A percentile compares a stretch with the other conserved stretches of the same genome.
Conservation (phyloP, 2,329 filamentous ascomycete genomes). For the Exophiala lecanii-corni region DNA sequence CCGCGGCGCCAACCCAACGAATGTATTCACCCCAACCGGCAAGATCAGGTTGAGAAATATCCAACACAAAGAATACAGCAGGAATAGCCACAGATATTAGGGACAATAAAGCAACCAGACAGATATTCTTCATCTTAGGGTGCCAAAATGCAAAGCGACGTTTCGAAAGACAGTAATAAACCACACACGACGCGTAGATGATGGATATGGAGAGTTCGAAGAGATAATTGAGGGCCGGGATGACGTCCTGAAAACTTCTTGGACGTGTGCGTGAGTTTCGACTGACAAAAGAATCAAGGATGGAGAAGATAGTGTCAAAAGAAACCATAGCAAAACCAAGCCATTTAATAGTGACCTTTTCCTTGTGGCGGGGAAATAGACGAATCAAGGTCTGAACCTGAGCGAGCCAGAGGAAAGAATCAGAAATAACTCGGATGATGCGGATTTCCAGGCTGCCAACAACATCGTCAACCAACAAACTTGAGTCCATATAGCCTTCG, state of each 20-base stretch:
- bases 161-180: constrained; percentile 91
- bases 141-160: constrained; percentile 88
- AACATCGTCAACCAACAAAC: constrained; percentile 69
- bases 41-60: constrained; percentile 79
- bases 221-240: constrained; percentile 85
- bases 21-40: constrained; percentile 95
- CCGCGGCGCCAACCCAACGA: constrained; percentile 90
- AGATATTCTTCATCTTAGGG: constrained; percentile 83
- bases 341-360: constrained; percentile 99
- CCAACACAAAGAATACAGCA: constrained; percentile 87
- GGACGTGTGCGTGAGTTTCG: constrained; percentile 57
- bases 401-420: constrained; percentile 94
- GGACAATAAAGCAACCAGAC: constrained; percentile 72
- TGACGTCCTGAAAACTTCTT: constrained; percentile 76
- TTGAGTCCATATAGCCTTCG: constrained; percentile 73
- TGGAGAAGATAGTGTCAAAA: constrained; percentile 84
- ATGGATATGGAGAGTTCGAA: constrained; percentile 84
- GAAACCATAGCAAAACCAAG: constrained; percentile 90
- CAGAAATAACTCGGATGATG: constrained; percentile 85
- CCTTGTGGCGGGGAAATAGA: constrained; percentile 89
- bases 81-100: constrained; percentile 79
- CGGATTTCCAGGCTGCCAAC: constrained; percentile 81
- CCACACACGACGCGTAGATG: constrained; percentile 87
- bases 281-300: constrained; percentile 77
- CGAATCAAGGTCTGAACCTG: constrained; percentile 96